phyloP scores from a whole-genome alignment of 345 rosid genomes.

The Camelina laxa region DNA sequence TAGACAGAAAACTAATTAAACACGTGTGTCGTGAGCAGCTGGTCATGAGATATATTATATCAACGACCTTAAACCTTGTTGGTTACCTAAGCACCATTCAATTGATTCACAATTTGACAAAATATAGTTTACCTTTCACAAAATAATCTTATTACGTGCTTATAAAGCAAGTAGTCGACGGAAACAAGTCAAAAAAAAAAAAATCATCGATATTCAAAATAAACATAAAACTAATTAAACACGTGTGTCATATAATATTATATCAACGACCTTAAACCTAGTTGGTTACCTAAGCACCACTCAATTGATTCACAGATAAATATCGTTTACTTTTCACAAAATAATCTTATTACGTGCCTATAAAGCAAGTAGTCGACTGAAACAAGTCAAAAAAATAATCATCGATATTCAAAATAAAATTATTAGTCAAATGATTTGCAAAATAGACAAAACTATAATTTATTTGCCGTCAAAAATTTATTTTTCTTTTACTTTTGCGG shows the following conservation, averaged over 20 bases:
- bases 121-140: slow-evolving; percentile 6
- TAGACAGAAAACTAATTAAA: not conserved
- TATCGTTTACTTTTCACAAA: slow-evolving; percentile 3
- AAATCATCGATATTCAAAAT: no score
- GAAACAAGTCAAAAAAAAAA: no score
- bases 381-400: no score
- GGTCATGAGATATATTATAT: no score
- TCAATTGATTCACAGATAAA: not conserved
- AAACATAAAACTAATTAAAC: not conserved
- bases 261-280: not conserved
- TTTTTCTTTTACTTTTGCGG: not conserved
- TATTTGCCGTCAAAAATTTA: not conserved
- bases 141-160: not conserved
- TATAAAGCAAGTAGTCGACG: not conserved
- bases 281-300: slow-evolving; percentile 13
- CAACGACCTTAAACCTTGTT: slow-evolving; percentile 12
- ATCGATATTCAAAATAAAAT: no score
- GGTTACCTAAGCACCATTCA: slow-evolving; percentile 15
- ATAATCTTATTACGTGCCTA: not conserved
- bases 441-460: not conserved
- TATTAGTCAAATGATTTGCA: no score
- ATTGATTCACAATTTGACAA: not conserved
- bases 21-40: slow-evolving; percentile 9
- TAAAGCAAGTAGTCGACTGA: not conserved
- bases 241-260: slow-evolving; percentile 21